Percentiles rank a stretch among this genome's conserved stretches.
These are phyloP conservation scores for Phytopythium chamaehyphon DNA, from an alignment of 352 stramenopile genomes.

Conservation along the genomic window DNA sequence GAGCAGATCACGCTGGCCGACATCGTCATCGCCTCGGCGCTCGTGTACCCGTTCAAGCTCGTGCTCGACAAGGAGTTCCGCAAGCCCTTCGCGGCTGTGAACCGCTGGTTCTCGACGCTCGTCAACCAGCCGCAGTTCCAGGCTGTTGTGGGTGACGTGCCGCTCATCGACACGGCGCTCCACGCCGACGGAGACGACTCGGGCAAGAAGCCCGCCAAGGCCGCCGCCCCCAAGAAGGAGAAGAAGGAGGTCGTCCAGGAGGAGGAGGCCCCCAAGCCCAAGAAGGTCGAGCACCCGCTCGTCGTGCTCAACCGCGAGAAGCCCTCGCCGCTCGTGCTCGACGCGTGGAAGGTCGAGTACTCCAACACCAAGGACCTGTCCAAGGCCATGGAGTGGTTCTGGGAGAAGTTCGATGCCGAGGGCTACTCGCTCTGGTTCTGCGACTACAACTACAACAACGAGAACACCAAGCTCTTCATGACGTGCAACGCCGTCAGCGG, in stretches of 20 bases:
- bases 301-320: slow-evolving; percentile 85
- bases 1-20: slow-evolving; percentile 93
- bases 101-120: slow-evolving; percentile 91
- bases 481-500: slow-evolving; percentile 89
- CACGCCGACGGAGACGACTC: slow-evolving; percentile 54
- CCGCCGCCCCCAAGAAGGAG: slow-evolving; percentile 41
- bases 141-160: slow-evolving; percentile 89
- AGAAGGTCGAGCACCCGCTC: slow-evolving; percentile 85
- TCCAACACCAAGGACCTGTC: slow-evolving; percentile 84
- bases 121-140: slow-evolving; percentile 94
- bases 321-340: slow-evolving; percentile 73
- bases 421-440: slow-evolving; percentile 91
- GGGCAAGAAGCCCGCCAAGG: slow-evolving; percentile 21
- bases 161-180: slow-evolving; percentile 72
- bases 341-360: slow-evolving; percentile 93
- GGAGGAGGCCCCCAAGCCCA: slow-evolving; percentile 47
- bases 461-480: slow-evolving; percentile 94
- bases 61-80: slow-evolving; percentile 88
- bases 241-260: slow-evolving; percentile 31
- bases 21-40: slow-evolving; percentile 82
- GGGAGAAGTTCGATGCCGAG: slow-evolving; percentile 83
- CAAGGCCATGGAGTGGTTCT: slow-evolving; percentile 91
- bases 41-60: slow-evolving; percentile 94
- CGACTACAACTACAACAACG: slow-evolving; percentile 93
- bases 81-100: slow-evolving; percentile 84